A percentile compares a stretch with the other conserved stretches of the same genome.
Conservation (phyloP, 441 rosid species). For the Euphorbia schlechtendalii region DNA sequence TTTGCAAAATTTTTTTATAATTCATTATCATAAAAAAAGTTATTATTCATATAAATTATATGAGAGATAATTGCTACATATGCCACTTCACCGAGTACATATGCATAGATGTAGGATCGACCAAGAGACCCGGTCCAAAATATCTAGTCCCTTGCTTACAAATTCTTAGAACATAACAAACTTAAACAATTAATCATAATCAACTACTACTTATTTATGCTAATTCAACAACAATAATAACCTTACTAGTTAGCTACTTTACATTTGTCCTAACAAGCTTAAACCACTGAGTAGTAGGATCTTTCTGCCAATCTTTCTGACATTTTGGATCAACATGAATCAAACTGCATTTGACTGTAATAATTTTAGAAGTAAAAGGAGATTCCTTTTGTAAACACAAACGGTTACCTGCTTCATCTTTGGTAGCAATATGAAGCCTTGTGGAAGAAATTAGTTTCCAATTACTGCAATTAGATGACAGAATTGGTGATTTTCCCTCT, state of each 20-base stretch:
- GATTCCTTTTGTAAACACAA: slow-evolving; percentile 27
- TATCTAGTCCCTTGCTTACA: too few species aligned
- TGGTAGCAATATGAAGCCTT: slow-evolving; percentile 27
- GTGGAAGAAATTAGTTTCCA: slow-evolving; percentile 20
- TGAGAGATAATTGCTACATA: too few species aligned
- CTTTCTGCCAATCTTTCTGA: slow-evolving; percentile 11
- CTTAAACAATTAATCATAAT: too few species aligned
- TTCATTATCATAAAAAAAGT: too few species aligned
- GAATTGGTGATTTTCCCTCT: slow-evolving; percentile 10
- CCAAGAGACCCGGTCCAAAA: too few species aligned
- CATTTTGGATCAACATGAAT: slow-evolving; percentile 18
- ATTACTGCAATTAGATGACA: slow-evolving; percentile 20
- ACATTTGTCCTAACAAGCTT: slow-evolving; percentile 17
- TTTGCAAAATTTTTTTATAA: too few species aligned
- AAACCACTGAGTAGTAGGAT: slow-evolving; percentile 33
- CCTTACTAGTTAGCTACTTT: not conserved
- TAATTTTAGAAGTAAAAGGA: slow-evolving; percentile 6
- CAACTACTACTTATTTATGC: too few species aligned
- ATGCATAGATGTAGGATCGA: too few species aligned
- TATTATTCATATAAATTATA: too few species aligned
- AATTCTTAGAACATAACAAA: too few species aligned
- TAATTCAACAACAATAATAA: not conserved
- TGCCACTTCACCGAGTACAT: too few species aligned
- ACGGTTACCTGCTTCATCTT: slow-evolving; percentile 18
- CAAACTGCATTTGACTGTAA: slow-evolving; percentile 21